Base-by-base conservation (phyloP, 176 grass and related monocot genomes). In the Pharus latifolius region DNA sequence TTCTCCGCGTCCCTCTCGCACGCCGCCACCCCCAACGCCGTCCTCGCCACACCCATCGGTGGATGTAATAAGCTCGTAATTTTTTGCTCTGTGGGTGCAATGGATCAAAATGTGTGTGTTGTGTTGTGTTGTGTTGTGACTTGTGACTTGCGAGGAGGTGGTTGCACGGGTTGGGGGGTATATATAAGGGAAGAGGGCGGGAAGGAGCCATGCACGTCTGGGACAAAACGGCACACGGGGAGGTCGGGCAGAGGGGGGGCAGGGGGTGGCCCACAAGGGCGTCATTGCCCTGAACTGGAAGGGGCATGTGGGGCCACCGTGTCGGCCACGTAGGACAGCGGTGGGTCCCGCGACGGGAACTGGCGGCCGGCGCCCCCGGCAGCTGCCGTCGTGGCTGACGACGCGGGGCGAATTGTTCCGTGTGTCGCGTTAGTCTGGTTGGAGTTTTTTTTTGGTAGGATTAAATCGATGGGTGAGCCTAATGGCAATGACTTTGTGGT, bases 1-100 rank as follows among this genome's bases (percentile, higher is more conserved):
- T 90, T 92, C 73, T 90, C 74, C 27, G 60, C 84, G 84, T 97
- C 89, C 4, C 66, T 16, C 57, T 92, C 69, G 76, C 77, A 87
- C 60, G 78, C 88, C 63, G 85, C 82, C 81, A 74, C 78, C 0
- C 42, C 63, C 25, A 57, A 16, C 50, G 51, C 72, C 58, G 57
- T 51, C 82, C n/a, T n/a, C 28, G 37, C 61, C 46, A 32, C n/a
- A 25, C 34, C 23, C 28, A n/a, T 30, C 23, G 28, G 11, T 16
- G 31, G 47, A 29, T 7, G 7, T n/a, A 31, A 12, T 7, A 3
- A 38, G 22, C 32, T 37, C 14, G 11, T 49, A 22, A 10, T 22
- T 10, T 23, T 55, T 3, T 16, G 10, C 29, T 31, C 10, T 26
- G 11, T 70, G 25, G 28, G 16, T 67, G 17, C 40, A 63, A 30